Conservation (phyloP, 805 yeast species). For the Ogataea trehalophila region DNA sequence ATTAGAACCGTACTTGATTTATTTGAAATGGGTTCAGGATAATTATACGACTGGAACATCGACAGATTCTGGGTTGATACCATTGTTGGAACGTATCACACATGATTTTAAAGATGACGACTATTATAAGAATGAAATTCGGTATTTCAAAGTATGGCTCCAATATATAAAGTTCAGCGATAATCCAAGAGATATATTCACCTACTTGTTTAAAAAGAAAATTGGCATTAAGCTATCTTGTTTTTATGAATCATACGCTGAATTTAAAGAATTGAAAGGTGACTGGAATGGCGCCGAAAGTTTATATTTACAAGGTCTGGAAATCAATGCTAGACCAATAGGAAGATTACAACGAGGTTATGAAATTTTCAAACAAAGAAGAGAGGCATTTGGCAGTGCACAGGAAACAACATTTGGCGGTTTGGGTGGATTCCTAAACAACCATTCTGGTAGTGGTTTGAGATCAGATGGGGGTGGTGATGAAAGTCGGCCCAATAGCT, state of each 20-base stretch:
- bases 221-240: conserved; percentile 66
- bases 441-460: conserved; percentile 24
- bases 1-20: conserved; percentile 66
- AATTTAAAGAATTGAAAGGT: conserved; percentile 47
- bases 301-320: conserved; percentile 56
- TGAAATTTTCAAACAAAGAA: conserved; percentile 40
- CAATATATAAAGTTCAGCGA: conserved; percentile 66
- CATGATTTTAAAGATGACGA: conserved; percentile 57
- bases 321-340: conserved; percentile 60
- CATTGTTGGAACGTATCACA: conserved; percentile 66
- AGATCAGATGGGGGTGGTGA: neutral
- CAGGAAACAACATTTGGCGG: conserved; percentile 1
- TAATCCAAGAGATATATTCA: conserved; percentile 65
- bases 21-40: conserved; percentile 66
- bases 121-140: conserved; percentile 75
- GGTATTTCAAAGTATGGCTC: conserved; percentile 79
- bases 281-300: conserved; percentile 51
- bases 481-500: conserved; percentile 11
- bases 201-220: conserved; percentile 62
- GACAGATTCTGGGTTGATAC: conserved; percentile 60
- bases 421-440: conserved; percentile 6
- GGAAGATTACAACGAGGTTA: conserved; percentile 39
- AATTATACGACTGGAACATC: conserved; percentile 58
- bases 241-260: conserved; percentile 78
- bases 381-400: conserved; percentile 15